These are phyloP conservation scores for Stagonosporopsis rhizophila DNA, from an alignment of 2,329 filamentous ascomycete genomes.

Conservation along the genomic window DNA sequence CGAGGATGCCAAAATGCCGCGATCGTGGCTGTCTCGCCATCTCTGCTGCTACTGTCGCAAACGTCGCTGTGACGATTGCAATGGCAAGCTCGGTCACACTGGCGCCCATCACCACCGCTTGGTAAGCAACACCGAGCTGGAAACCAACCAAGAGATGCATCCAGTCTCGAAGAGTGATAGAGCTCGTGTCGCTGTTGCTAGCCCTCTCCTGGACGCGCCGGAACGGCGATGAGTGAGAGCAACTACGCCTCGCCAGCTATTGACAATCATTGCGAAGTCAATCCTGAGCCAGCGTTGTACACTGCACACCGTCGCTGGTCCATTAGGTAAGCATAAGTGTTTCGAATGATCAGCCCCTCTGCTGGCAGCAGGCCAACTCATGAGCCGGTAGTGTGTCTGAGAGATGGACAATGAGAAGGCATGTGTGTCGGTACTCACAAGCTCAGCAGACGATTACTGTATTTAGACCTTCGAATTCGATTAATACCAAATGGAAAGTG, in stretches of 20 bases:
- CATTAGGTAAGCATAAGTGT: no score
- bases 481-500: no score
- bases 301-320: background rate
- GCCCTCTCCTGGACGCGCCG: background rate
- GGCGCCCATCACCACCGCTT: slow-evolving; percentile 18
- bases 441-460: no score
- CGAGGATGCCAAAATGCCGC: slow-evolving; percentile 26
- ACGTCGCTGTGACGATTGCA: slow-evolving; percentile 26
- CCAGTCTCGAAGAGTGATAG: background rate
- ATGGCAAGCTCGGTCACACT: slow-evolving; percentile 22
- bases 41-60: slow-evolving; percentile 26
- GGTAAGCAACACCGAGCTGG: slow-evolving; percentile 9
- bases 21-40: slow-evolving; percentile 28
- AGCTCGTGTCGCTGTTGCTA: background rate
- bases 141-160: background rate
- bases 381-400: no score
- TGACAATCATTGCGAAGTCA: background rate
- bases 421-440: no score
- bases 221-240: background rate
- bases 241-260: background rate
- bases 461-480: no score
- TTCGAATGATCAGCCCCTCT: no score
- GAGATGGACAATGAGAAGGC: no score
- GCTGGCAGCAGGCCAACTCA: no score
- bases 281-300: background rate